Conservation (phyloP, 129 eudicot genomes). For the Lactuca sativa region DNA sequence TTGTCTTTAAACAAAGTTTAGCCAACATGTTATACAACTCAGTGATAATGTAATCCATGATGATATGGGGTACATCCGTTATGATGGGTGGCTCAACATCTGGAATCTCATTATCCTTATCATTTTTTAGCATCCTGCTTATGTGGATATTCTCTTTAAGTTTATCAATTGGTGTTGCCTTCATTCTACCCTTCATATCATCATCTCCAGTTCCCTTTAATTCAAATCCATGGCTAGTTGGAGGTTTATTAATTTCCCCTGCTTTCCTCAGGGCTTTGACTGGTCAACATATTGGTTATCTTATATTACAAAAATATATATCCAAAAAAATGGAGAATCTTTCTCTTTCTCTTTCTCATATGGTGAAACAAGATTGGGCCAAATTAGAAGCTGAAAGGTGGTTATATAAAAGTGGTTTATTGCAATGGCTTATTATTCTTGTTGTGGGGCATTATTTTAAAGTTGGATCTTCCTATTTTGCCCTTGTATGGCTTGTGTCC, state of each 20-base stretch:
- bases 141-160: slow-evolving; percentile 76
- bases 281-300: no score
- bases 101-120: slow-evolving; percentile 52
- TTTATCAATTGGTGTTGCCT: slow-evolving; percentile 58
- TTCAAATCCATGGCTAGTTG: slow-evolving; percentile 70
- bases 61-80: slow-evolving; percentile 71
- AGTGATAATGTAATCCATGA: slow-evolving; percentile 65
- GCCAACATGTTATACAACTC: slow-evolving; percentile 84
- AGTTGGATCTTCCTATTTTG: no score
- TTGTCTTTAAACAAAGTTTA: slow-evolving; percentile 61
- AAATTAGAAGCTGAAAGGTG: no score
- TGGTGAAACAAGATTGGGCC: no score
- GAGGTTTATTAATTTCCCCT: slow-evolving; percentile 69
- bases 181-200: slow-evolving; percentile 58
- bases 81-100: slow-evolving; percentile 83
- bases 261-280: no score
- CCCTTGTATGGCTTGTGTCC: no score
- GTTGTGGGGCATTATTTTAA: no score
- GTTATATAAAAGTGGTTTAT: no score
- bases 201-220: slow-evolving; percentile 73
- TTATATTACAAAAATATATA: no score
- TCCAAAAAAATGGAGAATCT: no score
- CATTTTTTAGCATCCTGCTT: slow-evolving; percentile 62
- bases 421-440: no score
- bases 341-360: no score